Conservation (phyloP, 352 stramenopile species). For the Phytophthora kernoviae region DNA sequence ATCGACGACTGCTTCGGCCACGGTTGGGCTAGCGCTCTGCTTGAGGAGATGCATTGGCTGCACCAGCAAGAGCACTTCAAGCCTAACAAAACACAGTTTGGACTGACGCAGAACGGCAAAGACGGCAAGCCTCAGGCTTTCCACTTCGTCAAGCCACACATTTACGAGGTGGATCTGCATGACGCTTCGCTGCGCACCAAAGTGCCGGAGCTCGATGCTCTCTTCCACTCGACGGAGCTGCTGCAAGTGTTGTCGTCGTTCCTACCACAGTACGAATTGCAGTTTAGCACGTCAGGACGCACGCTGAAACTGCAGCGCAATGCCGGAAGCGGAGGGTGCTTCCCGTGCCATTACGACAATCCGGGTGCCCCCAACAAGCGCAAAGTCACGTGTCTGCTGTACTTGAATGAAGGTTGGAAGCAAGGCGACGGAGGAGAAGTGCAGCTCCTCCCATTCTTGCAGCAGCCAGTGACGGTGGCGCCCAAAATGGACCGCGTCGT, state of each 20-base stretch:
- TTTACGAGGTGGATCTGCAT: conserved; percentile 85
- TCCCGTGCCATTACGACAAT: conserved; percentile 88
- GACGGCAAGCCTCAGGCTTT: conserved; percentile 37
- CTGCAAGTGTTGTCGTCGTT: conserved; percentile 52
- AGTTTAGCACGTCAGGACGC: conserved; percentile 60
- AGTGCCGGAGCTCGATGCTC: conserved; percentile 65
- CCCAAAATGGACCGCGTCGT: conserved; percentile 78
- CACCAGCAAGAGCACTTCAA: conserved; percentile 57
- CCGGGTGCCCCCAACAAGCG: conserved; percentile 76
- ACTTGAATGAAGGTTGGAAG: conserved; percentile 78
- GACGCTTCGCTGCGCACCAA: conserved; percentile 55
- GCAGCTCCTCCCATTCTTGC: conserved; percentile 76
- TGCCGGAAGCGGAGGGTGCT: conserved; percentile 70
- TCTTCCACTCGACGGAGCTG: conserved; percentile 67
- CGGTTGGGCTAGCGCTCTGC: conserved; percentile 54
- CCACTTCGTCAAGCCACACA: conserved; percentile 83
- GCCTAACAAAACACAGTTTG: conserved; percentile 86
- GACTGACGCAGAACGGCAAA: conserved; percentile 44
- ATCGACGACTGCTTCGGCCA: conserved; percentile 74
- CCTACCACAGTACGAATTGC: conserved; percentile 59
- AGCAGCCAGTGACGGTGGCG: conserved; percentile 56
- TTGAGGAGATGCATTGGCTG: conserved; percentile 72
- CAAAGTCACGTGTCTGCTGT: conserved; percentile 80
- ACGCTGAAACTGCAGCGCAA: conserved; percentile 87
- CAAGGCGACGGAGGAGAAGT: conserved; percentile 73